Evolutionary conservation across 805 yeast genomes (phyloP).

Genomic region (Sugiyamaella mastotermitis): DNA sequence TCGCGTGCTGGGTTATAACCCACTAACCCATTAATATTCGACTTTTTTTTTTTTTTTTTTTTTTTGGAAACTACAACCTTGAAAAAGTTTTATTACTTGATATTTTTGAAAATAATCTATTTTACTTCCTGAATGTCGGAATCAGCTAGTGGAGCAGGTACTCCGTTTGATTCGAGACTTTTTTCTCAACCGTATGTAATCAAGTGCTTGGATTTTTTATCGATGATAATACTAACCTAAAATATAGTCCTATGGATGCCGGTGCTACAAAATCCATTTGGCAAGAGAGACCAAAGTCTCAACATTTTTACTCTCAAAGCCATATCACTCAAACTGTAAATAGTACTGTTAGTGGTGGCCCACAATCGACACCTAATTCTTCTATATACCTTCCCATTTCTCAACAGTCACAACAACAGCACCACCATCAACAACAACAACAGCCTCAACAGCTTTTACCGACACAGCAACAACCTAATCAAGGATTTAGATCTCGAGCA

Average conservation of each 20-base stretch:
- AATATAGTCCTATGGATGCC: conserved; percentile 1
- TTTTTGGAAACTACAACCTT: no score
- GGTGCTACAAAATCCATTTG: conserved; percentile 15
- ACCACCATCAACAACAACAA: background rate
- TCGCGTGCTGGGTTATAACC: background rate
- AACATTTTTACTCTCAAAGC: conserved; percentile 13
- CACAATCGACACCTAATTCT: conserved; percentile 7
- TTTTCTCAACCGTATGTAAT: background rate
- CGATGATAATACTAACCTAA: background rate
- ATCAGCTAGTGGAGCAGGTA: conserved; percentile 20
- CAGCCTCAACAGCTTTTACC: background rate
- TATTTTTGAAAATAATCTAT: background rate
- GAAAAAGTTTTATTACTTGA: no score
- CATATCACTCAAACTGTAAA: no score
- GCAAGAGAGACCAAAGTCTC: conserved; percentile 16
- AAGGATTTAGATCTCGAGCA: conserved; percentile 45
- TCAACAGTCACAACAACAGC: background rate
- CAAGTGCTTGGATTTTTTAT: background rate
- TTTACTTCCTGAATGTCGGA: conserved; percentile 12
- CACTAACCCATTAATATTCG: background rate
- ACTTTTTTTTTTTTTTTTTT: no score
- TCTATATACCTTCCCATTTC: conserved; percentile 11
- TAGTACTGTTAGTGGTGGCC: conserved; percentile 6
- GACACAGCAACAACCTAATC: background rate
- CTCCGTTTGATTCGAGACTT: conserved; percentile 21